Evolutionary conservation across 306 rosid genomes (phyloP).

Genomic region (Astragalus glycyphyllos): DNA sequence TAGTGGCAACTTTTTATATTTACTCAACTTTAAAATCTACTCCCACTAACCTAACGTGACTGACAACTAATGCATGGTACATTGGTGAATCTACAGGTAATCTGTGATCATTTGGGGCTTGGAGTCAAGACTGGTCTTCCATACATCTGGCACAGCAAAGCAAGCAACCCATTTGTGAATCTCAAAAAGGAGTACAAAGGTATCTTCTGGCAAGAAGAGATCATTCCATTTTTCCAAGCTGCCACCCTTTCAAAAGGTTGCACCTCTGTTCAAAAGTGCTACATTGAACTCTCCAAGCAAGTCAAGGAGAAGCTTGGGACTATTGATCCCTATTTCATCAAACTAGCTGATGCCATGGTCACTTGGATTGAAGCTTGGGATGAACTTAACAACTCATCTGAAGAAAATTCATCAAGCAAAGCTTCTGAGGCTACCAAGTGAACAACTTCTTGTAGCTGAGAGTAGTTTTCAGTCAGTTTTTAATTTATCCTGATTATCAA

Average conservation of each 20-base stretch:
- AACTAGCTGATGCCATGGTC: constrained; percentile 87
- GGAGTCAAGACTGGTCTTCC: constrained; percentile 94
- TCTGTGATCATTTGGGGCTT: constrained; percentile 79
- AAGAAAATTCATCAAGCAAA: constrained; percentile 40
- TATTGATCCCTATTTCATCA: constrained; percentile 70
- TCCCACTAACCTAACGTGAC: background rate
- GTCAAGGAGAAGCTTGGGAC: constrained; percentile 70
- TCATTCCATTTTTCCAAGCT: constrained; percentile 82
- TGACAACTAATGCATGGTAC: constrained; percentile 4
- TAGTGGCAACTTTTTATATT: background rate
- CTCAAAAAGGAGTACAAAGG: constrained; percentile 90
- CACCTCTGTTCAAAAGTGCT: constrained; percentile 78
- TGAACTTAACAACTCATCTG: constrained; percentile 68
- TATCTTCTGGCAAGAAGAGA: constrained; percentile 90
- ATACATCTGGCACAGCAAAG: constrained; percentile 97
- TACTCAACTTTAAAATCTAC: background rate
- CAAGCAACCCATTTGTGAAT: constrained; percentile 92
- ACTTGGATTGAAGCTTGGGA: constrained; percentile 98
- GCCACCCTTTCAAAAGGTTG: constrained; percentile 67
- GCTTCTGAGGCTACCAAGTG: constrained; percentile 58
- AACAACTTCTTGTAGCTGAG: constrained; percentile 25
- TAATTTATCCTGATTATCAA: constrained; percentile 21
- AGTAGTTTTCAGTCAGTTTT: constrained; percentile 28
- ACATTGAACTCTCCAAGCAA: constrained; percentile 86
- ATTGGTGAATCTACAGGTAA: constrained; percentile 57